phyloP scores from a whole-genome alignment of 2,329 filamentous ascomycete genomes.

The Cladosporium sp. region DNA sequence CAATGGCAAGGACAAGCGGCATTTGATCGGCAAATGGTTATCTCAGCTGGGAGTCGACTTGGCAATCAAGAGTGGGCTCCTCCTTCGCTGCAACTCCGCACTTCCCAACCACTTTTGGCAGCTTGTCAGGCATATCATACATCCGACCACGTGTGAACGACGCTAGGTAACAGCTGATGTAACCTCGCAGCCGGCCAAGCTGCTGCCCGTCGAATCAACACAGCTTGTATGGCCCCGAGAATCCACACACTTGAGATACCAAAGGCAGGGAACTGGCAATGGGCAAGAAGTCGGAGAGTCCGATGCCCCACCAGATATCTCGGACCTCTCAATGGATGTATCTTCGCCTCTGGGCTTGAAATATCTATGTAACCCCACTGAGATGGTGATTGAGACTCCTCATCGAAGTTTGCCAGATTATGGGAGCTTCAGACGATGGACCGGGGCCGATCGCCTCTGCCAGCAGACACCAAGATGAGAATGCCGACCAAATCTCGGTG shows the following conservation, averaged over 20 bases:
- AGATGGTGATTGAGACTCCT: neutral
- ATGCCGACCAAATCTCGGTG: neutral
- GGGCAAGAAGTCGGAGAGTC: neutral
- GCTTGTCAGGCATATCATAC: neutral
- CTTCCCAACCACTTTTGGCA: neutral
- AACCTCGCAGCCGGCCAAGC: neutral
- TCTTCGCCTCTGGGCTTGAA: neutral
- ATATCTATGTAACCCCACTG: neutral
- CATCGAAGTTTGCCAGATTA: neutral
- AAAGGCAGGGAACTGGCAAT: neutral
- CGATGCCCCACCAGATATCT: neutral
- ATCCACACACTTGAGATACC: neutral
- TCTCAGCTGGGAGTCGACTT: neutral
- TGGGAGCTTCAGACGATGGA: neutral
- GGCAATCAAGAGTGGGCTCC: neutral
- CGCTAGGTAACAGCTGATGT: constrained; percentile 1
- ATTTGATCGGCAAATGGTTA: constrained; percentile 1
- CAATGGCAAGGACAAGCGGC: neutral
- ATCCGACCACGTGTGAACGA: neutral
- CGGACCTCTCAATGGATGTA: neutral
- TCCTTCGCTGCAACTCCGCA: neutral
- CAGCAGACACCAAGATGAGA: neutral
- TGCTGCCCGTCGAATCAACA: neutral
- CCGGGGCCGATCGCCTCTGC: neutral
- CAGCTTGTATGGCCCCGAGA: neutral